Evolutionary conservation across 140 eudicot genomes (phyloP).

Genomic region (Flaveria floridana): DNA sequence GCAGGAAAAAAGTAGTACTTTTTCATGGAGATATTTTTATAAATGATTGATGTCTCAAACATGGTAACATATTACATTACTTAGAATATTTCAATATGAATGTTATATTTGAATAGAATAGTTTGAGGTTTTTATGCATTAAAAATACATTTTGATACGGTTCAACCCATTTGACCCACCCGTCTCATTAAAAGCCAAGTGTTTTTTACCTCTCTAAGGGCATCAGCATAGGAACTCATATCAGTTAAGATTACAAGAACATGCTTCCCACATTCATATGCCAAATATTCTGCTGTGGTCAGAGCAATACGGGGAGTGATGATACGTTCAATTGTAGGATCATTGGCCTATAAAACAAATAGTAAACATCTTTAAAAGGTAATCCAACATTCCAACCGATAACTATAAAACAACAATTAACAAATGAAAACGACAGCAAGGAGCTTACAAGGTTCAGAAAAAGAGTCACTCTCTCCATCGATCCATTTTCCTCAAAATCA

Average conservation of each 20-base stretch:
- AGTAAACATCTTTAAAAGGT: not conserved
- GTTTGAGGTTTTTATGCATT: not conserved
- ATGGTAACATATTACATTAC: slow-evolving; percentile 9
- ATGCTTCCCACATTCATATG: slow-evolving; percentile 95
- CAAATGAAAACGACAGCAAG: not conserved
- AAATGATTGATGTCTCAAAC: not conserved
- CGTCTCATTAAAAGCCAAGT: not conserved
- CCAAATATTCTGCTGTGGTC: slow-evolving; percentile 85
- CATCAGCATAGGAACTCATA: slow-evolving; percentile 98
- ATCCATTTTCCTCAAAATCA: slow-evolving; percentile 98
- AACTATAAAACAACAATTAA: not conserved
- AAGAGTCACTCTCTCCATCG: slow-evolving; percentile 99
- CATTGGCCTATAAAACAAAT: slow-evolving; percentile 58
- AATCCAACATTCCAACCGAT: not conserved
- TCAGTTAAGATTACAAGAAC: slow-evolving; percentile 91
- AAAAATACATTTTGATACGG: not conserved
- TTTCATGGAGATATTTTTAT: not conserved
- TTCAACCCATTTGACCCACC: slow-evolving; percentile 13
- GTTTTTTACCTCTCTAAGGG: slow-evolving; percentile 88
- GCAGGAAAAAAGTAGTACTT: not conserved
- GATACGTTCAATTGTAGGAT: slow-evolving; percentile 86
- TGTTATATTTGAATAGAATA: not conserved
- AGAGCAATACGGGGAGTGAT: slow-evolving; percentile 90
- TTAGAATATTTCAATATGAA: not conserved
- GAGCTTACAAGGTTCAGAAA: slow-evolving; percentile 77